phyloP scores from a whole-genome alignment of 257 asterid species.

The Penstemon barbatus region DNA sequence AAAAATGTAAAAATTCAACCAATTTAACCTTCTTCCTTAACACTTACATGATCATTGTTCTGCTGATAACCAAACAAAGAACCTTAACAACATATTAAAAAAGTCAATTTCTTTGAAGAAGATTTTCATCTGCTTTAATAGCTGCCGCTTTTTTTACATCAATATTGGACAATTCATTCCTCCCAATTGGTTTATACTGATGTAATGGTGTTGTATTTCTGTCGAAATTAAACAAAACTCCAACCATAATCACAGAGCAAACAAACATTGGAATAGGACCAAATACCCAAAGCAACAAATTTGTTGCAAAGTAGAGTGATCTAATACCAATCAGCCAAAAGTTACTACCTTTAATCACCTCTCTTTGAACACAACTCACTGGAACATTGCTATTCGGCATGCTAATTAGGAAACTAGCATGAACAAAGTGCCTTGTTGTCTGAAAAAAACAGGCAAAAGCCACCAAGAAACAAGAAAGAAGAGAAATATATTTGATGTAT shows the following conservation, averaged over 20 bases:
- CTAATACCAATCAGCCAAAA: conserved; percentile 58
- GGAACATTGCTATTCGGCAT: conserved; percentile 56
- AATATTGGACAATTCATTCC: background rate
- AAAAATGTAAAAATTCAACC: background rate
- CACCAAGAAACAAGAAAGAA: conserved; percentile 56
- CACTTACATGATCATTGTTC: background rate
- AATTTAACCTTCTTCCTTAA: background rate
- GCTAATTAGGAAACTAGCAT: conserved; percentile 60
- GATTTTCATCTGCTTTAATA: background rate
- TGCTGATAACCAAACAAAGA: background rate
- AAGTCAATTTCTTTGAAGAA: background rate
- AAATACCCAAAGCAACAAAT: conserved; percentile 57
- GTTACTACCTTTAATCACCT: conserved; percentile 55
- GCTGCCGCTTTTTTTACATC: background rate
- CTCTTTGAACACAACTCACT: conserved; percentile 31
- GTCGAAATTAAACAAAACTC: conserved; percentile 40
- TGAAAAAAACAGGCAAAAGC: conserved; percentile 63
- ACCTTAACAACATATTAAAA: background rate
- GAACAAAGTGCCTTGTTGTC: conserved; percentile 46
- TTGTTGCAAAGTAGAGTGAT: conserved; percentile 48
- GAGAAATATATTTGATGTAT: conserved; percentile 49
- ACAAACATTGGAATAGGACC: conserved; percentile 74
- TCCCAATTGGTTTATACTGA: conserved; percentile 24
- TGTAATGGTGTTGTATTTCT: conserved; percentile 43
- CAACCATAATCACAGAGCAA: conserved; percentile 51